These are phyloP conservation scores for Monosporascus ibericus DNA, from an alignment of 2,329 filamentous ascomycete species.

Conservation along the genomic window DNA sequence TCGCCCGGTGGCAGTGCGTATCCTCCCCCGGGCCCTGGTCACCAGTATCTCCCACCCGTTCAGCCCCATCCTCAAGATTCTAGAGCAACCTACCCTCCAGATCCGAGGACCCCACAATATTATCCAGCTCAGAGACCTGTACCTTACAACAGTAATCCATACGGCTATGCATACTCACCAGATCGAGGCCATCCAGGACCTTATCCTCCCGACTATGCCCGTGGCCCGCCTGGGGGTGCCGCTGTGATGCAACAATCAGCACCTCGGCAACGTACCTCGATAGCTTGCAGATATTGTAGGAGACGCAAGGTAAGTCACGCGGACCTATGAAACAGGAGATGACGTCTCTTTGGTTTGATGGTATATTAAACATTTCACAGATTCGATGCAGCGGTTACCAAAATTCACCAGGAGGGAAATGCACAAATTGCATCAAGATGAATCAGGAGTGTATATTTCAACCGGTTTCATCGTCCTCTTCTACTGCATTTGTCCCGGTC, in stretches of 20 bases:
- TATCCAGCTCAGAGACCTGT: constrained; percentile 13
- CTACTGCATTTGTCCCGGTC: constrained; percentile 53
- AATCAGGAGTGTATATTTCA: constrained; percentile 58
- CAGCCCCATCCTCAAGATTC: constrained; percentile 28
- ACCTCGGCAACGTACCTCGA: constrained; percentile 52
- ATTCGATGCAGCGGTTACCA: constrained; percentile 58
- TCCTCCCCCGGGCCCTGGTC: constrained; percentile 16
- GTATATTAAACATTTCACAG: constrained; percentile 29
- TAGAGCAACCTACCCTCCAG: constrained; percentile 29
- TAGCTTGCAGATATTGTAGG: constrained; percentile 55
- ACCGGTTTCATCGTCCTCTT: constrained; percentile 49
- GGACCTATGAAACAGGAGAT: background rate
- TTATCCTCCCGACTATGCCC: constrained; percentile 24
- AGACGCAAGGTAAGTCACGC: constrained; percentile 47
- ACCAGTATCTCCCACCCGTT: constrained; percentile 19
- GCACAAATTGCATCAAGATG: constrained; percentile 55
- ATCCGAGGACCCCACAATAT: constrained; percentile 28
- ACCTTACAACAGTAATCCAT: constrained; percentile 14
- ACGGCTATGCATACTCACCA: constrained; percentile 28
- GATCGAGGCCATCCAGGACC: constrained; percentile 22
- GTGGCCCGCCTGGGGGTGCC: constrained; percentile 26
- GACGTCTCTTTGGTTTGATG: background rate
- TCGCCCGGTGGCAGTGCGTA: constrained; percentile 14
- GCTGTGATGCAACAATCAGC: constrained; percentile 43
- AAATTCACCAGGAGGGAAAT: constrained; percentile 53